Evolutionary conservation across 306 rosid species (phyloP), one percentile per base, ranked within the genome.

Genomic region (Astragalus membranaceus): DNA sequence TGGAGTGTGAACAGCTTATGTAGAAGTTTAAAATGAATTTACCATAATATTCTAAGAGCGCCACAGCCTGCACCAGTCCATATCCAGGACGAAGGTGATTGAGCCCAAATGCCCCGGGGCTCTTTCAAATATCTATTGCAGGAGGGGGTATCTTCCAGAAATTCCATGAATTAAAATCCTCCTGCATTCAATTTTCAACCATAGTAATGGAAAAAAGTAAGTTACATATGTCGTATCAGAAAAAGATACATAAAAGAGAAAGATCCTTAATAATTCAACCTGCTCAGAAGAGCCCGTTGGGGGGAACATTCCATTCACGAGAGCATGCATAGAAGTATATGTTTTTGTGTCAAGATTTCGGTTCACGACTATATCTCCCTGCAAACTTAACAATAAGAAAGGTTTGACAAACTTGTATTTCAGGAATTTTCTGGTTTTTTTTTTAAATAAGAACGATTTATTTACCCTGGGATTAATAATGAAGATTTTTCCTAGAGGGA

Each of bases 121-220:
- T 63, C 51, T 62, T 78, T 89, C 87, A 95, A 65, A 66, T 43
- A 72, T 78, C 77, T 10, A 86, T 35, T 57, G 2, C 39, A 20
- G 81, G 78, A 58, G 83, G 88, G 8, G 96, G 89, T 54, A 95
- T 64, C 80, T 75, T 95, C 99, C 99, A 95, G 86, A 23, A 95
- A 82, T 95, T 95, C 99, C 99, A 95, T 13, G 95, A 73, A 79
- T 95, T 95, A 62, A 58, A 91, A 78, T 95, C 97, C 88, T 95
- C 97, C 99, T 91, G 89, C 39, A 78, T 73, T 17, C 63, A 74
- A 15, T 56, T 64, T 52, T 61, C 62, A 73, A 48, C 48, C 53
- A 61, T 32, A 69, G 29, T 23, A 32, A 13, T 32, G 30, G 60
- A 35, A 29, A 58, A 58, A 46, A 37, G 6, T 26, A 47, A 23